These are phyloP conservation scores for Trematosphaeria pertusa DNA, from an alignment of 2,329 filamentous ascomycete genomes.

Conservation along the genomic window DNA sequence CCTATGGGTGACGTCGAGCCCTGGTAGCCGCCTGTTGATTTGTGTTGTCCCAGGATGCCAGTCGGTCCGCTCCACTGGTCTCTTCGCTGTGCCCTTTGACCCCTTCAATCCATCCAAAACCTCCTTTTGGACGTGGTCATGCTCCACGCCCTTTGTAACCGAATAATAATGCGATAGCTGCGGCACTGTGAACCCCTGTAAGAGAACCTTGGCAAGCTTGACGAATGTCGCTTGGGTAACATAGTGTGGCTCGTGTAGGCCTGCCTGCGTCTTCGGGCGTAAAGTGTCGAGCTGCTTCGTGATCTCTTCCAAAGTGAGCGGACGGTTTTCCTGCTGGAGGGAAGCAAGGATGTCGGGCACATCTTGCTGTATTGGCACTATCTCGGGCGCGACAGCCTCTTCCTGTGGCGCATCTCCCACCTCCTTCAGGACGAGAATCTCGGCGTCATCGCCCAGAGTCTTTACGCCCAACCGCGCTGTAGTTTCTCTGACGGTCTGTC, in stretches of 20 bases:
- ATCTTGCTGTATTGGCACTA: conserved; percentile 15
- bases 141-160: conserved; percentile 29
- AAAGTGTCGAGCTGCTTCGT: conserved; percentile 39
- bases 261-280: conserved; percentile 28
- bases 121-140: conserved; percentile 21
- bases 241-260: conserved; percentile 34
- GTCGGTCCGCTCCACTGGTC: conserved; percentile 30
- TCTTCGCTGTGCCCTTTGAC: conserved; percentile 20
- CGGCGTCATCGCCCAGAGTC: conserved; percentile 42
- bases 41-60: conserved; percentile 42
- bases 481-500: conserved; percentile 34
- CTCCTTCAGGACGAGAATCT: conserved; percentile 45
- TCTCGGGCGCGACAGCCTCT: conserved; percentile 1
- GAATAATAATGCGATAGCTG: conserved; percentile 44
- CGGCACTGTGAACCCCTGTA: conserved; percentile 32
- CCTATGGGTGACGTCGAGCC: conserved; percentile 18
- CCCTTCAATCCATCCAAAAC: conserved; percentile 25
- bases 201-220: conserved; percentile 31
- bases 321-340: conserved; percentile 30
- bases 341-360: conserved; percentile 35
- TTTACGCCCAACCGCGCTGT: conserved; percentile 40
- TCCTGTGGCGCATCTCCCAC: conserved; percentile 16
- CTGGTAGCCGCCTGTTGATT: conserved; percentile 33
- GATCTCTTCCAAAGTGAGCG: conserved; percentile 36
- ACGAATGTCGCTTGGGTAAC: conserved; percentile 34